phyloP scores from a whole-genome alignment of 2,329 filamentous ascomycete genomes.

The Curvularia eragrostidis region DNA sequence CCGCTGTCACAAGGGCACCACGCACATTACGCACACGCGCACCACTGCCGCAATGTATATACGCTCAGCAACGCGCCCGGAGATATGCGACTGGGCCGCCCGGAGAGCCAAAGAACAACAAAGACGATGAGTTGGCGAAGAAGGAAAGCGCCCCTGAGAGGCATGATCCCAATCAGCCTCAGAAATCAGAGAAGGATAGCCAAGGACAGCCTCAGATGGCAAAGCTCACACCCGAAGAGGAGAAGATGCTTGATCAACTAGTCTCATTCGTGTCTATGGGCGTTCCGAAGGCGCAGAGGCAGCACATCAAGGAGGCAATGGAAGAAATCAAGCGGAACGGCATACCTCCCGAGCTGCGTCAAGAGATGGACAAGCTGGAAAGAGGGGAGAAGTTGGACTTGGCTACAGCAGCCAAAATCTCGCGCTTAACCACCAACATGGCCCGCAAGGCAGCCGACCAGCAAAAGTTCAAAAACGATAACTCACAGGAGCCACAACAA shows the following conservation, averaged over 20 bases:
- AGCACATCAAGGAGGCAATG: slow-evolving; percentile 66
- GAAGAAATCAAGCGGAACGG: slow-evolving; percentile 70
- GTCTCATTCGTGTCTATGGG: slow-evolving; percentile 63
- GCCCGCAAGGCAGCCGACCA: slow-evolving; percentile 59
- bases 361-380: slow-evolving; percentile 65
- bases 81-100: slow-evolving; percentile 52
- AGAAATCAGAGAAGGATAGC: slow-evolving; percentile 40
- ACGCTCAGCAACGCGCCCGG: slow-evolving; percentile 52
- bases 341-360: slow-evolving; percentile 71
- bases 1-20: slow-evolving; percentile 56
- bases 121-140: slow-evolving; percentile 32
- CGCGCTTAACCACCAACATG: slow-evolving; percentile 63
- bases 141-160: slow-evolving; percentile 43
- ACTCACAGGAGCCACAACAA: slow-evolving; percentile 46
- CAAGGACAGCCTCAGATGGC: slow-evolving; percentile 53
- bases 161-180: slow-evolving; percentile 40
- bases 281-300: slow-evolving; percentile 67
- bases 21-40: slow-evolving; percentile 45
- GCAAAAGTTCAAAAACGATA: slow-evolving; percentile 32
- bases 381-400: slow-evolving; percentile 58
- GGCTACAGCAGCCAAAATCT: slow-evolving; percentile 66
- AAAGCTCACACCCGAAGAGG: slow-evolving; percentile 62
- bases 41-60: slow-evolving; percentile 53
- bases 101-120: slow-evolving; percentile 42
- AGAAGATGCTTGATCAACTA: slow-evolving; percentile 64